Evolutionary conservation across 1,284 basidiomycete genomes (phyloP), one percentile per base, ranked within the genome.

Genomic region (Testicularia cyperi): DNA sequence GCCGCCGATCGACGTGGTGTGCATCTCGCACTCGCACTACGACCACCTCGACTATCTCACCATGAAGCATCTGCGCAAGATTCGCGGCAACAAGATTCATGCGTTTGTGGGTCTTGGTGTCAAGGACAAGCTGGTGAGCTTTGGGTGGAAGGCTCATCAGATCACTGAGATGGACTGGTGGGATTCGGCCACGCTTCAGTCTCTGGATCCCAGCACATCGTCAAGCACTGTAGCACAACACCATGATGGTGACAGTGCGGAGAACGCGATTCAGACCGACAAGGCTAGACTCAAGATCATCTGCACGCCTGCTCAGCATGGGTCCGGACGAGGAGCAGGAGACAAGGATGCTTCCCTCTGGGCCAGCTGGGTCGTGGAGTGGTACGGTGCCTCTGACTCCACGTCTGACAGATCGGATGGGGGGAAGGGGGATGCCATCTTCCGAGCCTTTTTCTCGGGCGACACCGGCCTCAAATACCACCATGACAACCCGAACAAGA

Each of bases 11-110:
- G 65, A 75, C 34, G 23, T 66, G 4, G 72, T 74, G 25, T 24
- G 66, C 23, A 75, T 75, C 40, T 71, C 68, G 9, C 73, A 75
- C 53, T 69, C 66, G 31, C 73, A 75, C 46, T 75, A 71, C 43
- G 73, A 75, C 46, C 73, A 75, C 44, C 60, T 75, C 20, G 73
- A 75, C 53, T 52, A 47, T 20, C 47, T 56, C 29, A 68, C 68
- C 7, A 57, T 74, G 19, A 33, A 40, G 6, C 29, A 61, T 16
- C 61, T 75, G 10, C 68, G 44, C 32, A 29, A 55, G 5, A 15
- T 24, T 0, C 55, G 60, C 12, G 30, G 38, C 3, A 40, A 48
- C 2, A 33, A 41, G 14, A 39, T 72, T 6, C 63, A 67, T 19
- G 72, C 73, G 14, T 38, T 74, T 14, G 70, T 70, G 10, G 66